Evolutionary conservation across 139 green algal genomes (phyloP), one percentile per base, ranked within the genome.

Genomic region (Nannochloris sp.): DNA sequence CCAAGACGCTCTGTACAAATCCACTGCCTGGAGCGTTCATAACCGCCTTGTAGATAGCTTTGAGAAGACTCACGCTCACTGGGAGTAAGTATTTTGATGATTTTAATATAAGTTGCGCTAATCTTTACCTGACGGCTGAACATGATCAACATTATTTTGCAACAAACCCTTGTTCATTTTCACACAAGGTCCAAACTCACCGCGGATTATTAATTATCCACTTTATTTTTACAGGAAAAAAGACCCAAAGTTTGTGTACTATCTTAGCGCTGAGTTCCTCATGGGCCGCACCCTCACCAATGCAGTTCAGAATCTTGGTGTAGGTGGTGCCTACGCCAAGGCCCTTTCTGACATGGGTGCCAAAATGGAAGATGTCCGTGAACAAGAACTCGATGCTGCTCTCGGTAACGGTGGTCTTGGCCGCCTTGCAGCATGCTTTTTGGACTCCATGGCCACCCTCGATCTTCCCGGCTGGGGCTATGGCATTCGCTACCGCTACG

Each of bases 361-460:
- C 12, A 38, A 23, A 6, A 39, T 83, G 70, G 77, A 84, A 68
- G 24, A 48, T 4, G 54, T 84, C 27, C 34, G 33, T 33, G 71
- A 78, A 31, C 61, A 73, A 57, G 88, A 95, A 83, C 65, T 78
- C 33, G 89, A 97, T 70, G 91, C 95, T 0, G 90, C 91, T 1
- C 85, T 99, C 64, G 95, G 95, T 58, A 99, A 98, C 68, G 95
- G 95, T 35, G 95, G 95, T n/a, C 87, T 99, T 59, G 95, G 95
- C 27, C 82, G 95, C 54, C 82, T 99, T 62, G 95, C 95, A 2
- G 88, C 88, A 23, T 99, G 95, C 86, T 99, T 99, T 78, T 83
- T 99, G 32, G 95, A 99, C 78, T 92, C 84, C 27, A 92, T 98
- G 69, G 95, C 94, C 38, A 97, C 95, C 8, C 85, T 97, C 39